Evolutionary conservation across 1,284 basidiomycete genomes (phyloP).

Genomic region (Polyporus tsugae): DNA sequence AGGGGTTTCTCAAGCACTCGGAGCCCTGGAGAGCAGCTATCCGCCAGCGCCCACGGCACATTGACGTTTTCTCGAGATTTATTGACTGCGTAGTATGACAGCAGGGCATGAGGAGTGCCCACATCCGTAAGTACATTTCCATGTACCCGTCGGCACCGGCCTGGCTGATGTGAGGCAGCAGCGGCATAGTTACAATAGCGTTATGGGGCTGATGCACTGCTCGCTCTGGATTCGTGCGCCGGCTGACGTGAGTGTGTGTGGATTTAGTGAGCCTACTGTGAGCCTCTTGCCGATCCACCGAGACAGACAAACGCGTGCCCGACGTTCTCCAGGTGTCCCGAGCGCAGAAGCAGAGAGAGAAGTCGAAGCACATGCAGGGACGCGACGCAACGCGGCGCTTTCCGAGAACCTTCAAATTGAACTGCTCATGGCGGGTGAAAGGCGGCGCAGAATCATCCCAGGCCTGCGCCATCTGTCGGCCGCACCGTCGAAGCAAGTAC

Average conservation of each 20-base stretch:
- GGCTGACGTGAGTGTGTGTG: neutral
- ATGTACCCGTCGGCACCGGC: neutral
- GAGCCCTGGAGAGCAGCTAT: neutral
- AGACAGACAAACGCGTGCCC: constrained; percentile 3
- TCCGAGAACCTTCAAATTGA: neutral
- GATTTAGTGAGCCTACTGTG: neutral
- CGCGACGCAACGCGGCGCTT: constrained; percentile 5
- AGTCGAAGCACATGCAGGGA: neutral
- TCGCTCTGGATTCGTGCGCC: neutral
- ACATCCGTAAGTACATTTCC: neutral
- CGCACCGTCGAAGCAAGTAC: neutral
- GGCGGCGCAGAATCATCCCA: neutral
- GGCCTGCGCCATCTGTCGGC: constrained; percentile 5
- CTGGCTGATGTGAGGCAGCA: neutral
- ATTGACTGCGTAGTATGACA: neutral
- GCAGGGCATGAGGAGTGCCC: neutral
- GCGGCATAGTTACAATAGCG: neutral
- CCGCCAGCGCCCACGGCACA: neutral
- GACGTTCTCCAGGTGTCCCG: neutral
- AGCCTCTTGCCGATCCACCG: neutral
- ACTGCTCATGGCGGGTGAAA: neutral
- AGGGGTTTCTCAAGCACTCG: neutral
- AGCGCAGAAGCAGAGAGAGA: neutral
- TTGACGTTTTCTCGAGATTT: neutral
- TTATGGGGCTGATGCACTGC: neutral